A percentile compares a stretch with the other conserved stretches of the same genome.
These are phyloP conservation scores for Aquilaria malaccensis DNA, from an alignment of 345 rosid species.

Conservation along the genomic window DNA sequence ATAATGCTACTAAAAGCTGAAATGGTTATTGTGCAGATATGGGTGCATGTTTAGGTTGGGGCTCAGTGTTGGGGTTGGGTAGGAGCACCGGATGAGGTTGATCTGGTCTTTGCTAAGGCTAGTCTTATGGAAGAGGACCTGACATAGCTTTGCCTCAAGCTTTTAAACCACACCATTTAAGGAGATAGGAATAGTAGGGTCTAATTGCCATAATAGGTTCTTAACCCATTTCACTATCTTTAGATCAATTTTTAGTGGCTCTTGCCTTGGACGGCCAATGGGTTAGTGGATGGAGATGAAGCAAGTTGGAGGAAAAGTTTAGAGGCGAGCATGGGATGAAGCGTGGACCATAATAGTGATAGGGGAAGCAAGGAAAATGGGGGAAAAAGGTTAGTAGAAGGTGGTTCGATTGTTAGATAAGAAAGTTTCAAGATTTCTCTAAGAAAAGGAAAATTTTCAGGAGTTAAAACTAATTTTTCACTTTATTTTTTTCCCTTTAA, in stretches of 20 bases:
- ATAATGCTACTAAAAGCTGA: constrained; percentile 45
- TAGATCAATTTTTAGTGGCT: constrained; percentile 29
- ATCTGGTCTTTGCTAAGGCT: constrained; percentile 75
- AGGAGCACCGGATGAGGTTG: constrained; percentile 57
- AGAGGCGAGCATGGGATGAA: too few relatives aligned
- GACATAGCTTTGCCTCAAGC: constrained; percentile 76
- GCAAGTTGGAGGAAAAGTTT: too few relatives aligned
- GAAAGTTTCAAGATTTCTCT: too few relatives aligned
- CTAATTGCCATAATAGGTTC: constrained; percentile 68
- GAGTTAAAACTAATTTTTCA: too few relatives aligned
- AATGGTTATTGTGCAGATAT: constrained; percentile 34
- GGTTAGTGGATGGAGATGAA: too few relatives aligned
- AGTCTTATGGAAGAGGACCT: constrained; percentile 74
- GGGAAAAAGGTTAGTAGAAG: too few relatives aligned
- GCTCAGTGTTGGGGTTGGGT: constrained; percentile 16
- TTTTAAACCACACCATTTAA: constrained; percentile 68
- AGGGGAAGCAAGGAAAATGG: too few relatives aligned
- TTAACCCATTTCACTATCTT: constrained; percentile 78
- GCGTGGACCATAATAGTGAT: too few relatives aligned
- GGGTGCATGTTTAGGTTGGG: constrained; percentile 1
- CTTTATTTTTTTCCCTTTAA: too few relatives aligned
- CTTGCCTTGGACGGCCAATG: too few relatives aligned
- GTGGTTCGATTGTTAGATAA: too few relatives aligned
- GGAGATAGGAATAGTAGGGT: constrained; percentile 53
- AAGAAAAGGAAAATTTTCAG: too few relatives aligned